phyloP scores from a whole-genome alignment of 371 early-diverging fungal species.

The Cokeromyces recurvatus region DNA sequence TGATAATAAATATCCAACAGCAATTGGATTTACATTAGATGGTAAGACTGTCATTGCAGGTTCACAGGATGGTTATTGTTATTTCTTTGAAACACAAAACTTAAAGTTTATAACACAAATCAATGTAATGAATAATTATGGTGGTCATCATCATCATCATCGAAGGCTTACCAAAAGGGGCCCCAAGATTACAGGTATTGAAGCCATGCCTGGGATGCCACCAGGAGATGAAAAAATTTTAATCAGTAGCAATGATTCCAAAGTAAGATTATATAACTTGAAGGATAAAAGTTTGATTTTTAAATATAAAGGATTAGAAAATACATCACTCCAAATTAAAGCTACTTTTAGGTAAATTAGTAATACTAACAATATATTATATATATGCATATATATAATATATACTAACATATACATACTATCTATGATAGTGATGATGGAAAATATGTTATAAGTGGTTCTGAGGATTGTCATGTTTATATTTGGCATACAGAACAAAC shows the following conservation, averaged over 20 bases:
- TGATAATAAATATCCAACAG: slow-evolving; percentile 66
- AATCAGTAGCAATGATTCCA: slow-evolving; percentile 80
- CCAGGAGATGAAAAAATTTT: slow-evolving; percentile 54
- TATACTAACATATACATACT: no score
- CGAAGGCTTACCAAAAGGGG: slow-evolving; percentile 44
- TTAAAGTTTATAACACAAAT: slow-evolving; percentile 78
- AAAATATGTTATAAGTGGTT: slow-evolving; percentile 75
- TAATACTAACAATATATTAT: neutral
- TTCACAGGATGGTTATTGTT: slow-evolving; percentile 69
- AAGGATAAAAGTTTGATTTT: slow-evolving; percentile 68
- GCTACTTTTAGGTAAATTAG: slow-evolving; percentile 66
- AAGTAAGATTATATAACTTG: slow-evolving; percentile 71
- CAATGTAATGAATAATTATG: slow-evolving; percentile 44
- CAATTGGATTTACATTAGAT: slow-evolving; percentile 69
- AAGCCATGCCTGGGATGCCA: slow-evolving; percentile 47
- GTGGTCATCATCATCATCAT: slow-evolving; percentile 33
- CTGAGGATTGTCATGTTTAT: slow-evolving; percentile 72
- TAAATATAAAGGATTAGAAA: slow-evolving; percentile 76
- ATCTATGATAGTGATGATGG: slow-evolving; percentile 56
- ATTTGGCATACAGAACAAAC: slow-evolving; percentile 66
- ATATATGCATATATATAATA: no score
- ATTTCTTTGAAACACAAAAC: slow-evolving; percentile 76
- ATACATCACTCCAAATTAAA: slow-evolving; percentile 60
- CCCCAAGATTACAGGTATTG: slow-evolving; percentile 73
- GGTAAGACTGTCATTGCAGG: slow-evolving; percentile 74